Evolutionary conservation across 495 filamentous ascomycete genomes (phyloP).

Genomic region (Chaetomidium leptoderma): DNA sequence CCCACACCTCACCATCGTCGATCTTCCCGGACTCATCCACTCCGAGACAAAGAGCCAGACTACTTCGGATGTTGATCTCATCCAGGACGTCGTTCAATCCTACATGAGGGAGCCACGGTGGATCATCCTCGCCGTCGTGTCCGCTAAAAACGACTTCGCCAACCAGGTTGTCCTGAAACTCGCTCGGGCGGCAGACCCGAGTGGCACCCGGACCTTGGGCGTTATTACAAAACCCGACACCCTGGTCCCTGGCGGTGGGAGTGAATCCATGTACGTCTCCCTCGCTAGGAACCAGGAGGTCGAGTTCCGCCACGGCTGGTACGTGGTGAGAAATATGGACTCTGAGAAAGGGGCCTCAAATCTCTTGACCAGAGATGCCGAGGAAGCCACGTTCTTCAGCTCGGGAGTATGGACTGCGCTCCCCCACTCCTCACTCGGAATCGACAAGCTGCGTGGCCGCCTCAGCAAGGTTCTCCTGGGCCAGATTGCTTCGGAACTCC

Average conservation of each 20-base stretch:
- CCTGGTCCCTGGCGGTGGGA: slow-evolving; percentile 44
- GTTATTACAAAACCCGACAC: slow-evolving; percentile 83
- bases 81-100: slow-evolving; percentile 48
- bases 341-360: slow-evolving; percentile 44
- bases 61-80: slow-evolving; percentile 47
- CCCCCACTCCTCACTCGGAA: slow-evolving; percentile 35
- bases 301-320: slow-evolving; percentile 64
- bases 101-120: slow-evolving; percentile 59
- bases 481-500: slow-evolving; percentile 56
- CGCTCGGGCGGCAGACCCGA: slow-evolving; percentile 67
- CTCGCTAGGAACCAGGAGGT: slow-evolving; percentile 59
- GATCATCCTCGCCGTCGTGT: slow-evolving; percentile 64
- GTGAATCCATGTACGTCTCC: slow-evolving; percentile 49
- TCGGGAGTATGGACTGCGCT: slow-evolving; percentile 40
- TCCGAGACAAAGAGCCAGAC: slow-evolving; percentile 47
- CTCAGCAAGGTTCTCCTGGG: slow-evolving; percentile 55
- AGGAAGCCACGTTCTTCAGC: slow-evolving; percentile 44
- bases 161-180: slow-evolving; percentile 64
- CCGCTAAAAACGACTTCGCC: slow-evolving; percentile 59
- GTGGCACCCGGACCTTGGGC: slow-evolving; percentile 73
- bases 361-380: slow-evolving; percentile 36
- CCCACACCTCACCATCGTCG: slow-evolving; percentile 65
- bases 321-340: slow-evolving; percentile 61
- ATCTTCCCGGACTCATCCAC: slow-evolving; percentile 63
- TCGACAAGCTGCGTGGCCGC: slow-evolving; percentile 45